A percentile compares a stretch with the other conserved stretches of the same genome.
These are phyloP conservation scores for Polytrichum formosum DNA, from an alignment of 225 moss, liverwort and hornwort species.

Conservation along the genomic window DNA sequence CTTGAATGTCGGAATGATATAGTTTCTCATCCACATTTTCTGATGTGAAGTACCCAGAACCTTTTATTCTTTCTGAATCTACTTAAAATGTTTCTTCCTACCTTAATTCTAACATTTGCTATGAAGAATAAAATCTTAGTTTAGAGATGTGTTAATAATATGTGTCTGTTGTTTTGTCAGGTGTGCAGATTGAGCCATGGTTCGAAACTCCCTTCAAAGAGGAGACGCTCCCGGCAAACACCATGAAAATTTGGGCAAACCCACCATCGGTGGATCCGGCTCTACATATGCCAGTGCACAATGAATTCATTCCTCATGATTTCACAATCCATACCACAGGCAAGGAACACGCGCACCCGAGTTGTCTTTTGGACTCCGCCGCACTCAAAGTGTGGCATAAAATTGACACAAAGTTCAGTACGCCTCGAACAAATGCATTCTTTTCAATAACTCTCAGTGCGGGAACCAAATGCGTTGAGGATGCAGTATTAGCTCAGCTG, in stretches of 20 bases:
- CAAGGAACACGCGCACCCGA: conserved; percentile 16
- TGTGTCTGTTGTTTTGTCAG: conserved; percentile 17
- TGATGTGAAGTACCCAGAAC: too few relatives aligned
- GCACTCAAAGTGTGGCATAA: conserved; percentile 46
- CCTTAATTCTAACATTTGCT: too few relatives aligned
- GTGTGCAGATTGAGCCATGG: conserved; percentile 58
- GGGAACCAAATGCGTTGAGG: conserved; percentile 18
- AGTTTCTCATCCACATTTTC: too few relatives aligned
- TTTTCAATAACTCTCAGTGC: conserved; percentile 40
- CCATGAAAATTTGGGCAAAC: conserved; percentile 38
- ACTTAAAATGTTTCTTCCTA: too few relatives aligned
- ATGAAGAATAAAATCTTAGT: too few relatives aligned
- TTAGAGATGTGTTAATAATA: too few relatives aligned
- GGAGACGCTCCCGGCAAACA: conserved; percentile 20
- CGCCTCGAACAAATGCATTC: conserved; percentile 29
- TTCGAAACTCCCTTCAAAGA: conserved; percentile 47
- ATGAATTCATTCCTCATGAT: conserved; percentile 48
- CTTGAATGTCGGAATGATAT: neutral
- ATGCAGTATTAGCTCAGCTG: conserved; percentile 37
- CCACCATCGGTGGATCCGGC: conserved; percentile 33
- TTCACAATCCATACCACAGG: conserved; percentile 1
- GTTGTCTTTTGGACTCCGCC: conserved; percentile 43
- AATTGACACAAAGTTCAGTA: conserved; percentile 29
- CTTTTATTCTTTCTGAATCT: too few relatives aligned
- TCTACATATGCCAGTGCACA: conserved; percentile 36